Evolutionary conservation across 768 basidiomycete species (phyloP), one percentile per base, ranked within the genome.

Genomic region (Gymnopilus junonius): DNA sequence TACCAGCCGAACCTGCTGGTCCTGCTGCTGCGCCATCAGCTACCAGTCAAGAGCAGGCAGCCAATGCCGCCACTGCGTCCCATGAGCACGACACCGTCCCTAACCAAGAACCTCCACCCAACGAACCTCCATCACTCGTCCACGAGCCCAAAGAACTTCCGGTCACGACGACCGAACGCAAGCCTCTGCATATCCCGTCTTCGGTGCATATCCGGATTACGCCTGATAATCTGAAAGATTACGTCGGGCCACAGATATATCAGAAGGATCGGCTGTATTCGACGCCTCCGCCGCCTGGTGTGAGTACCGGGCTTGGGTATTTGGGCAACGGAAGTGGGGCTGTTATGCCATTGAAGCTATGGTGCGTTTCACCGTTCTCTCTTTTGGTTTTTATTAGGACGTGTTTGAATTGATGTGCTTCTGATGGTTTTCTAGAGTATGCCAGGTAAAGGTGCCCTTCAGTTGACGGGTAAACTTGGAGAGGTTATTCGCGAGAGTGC

Each of bases 401-500:
- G 20, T 34, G 23, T n/a, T 17, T 39, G 10, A 12, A 15, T 23
- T 4, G 4, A 50, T 20, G 7, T 48, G 15, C 10, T 58, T 5
- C 39, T 61, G 17, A 43, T 17, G 32, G 1, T 32, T 27, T n/a
- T 29, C 15, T 55, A 95, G 94, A 89, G 89, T 55, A 99, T 97
- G 95, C 96, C 97, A 25, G 97, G 97, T 2, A 97, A 97, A 74
- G 97, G 97, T 12, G 84, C 83, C 15, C 81, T 99, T 2, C 95
- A 95, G 68, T 79, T 99, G 8, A 99, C 97, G 0, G 97, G 97
- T 39, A 99, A 99, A 77, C 89, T 99, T 4, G 97, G 97, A 45
- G 97, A 99, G 70, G 97, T 99, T 63, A 98, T 99, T 74, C 86
- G 94, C 37, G 97, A 99, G 78, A 94, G 92, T 65, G 95, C 96